A percentile compares a stretch with the other conserved stretches of the same genome.
Evolutionary conservation across 2,329 filamentous ascomycete species (phyloP).

Genomic region (Arthrobotrys musiformis): DNA sequence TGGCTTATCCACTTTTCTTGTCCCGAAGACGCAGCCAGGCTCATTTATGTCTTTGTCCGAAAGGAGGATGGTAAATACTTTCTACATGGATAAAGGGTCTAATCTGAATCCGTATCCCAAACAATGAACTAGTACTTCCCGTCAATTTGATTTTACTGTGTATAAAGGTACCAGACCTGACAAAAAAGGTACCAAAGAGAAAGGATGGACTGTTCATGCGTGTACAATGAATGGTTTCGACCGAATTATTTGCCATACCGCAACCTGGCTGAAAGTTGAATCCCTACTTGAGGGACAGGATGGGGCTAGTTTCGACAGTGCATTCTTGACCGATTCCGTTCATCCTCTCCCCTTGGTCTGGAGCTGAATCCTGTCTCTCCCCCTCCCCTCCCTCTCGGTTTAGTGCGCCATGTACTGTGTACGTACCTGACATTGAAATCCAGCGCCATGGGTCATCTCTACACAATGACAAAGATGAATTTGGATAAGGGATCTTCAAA

Average conservation of each 20-base stretch:
- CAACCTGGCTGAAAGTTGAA: background rate
- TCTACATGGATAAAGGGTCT: constrained; percentile 16
- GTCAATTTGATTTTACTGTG: constrained; percentile 33
- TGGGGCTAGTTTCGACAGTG: background rate
- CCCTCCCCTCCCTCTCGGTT: background rate
- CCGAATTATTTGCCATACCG: too few relatives aligned
- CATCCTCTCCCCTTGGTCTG: constrained; percentile 17
- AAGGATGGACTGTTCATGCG: too few relatives aligned
- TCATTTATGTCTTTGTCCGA: constrained; percentile 23
- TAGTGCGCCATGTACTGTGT: too few relatives aligned
- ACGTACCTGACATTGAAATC: constrained; percentile 4
- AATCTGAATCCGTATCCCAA: constrained; percentile 25
- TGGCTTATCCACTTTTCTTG: background rate
- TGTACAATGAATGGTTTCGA: too few relatives aligned
- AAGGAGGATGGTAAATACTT: constrained; percentile 1
- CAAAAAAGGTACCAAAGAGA: too few relatives aligned
- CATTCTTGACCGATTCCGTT: constrained; percentile 39
- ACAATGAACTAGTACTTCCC: constrained; percentile 29
- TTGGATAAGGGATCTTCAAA: too few relatives aligned
- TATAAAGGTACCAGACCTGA: background rate
- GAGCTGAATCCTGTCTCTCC: background rate
- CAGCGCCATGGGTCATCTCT: constrained; percentile 4
- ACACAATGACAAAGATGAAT: background rate
- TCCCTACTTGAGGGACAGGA: background rate
- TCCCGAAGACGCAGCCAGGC: background rate